Base-by-base conservation (phyloP, 441 rosid species). In the Gossypium davidsonii region DNA sequence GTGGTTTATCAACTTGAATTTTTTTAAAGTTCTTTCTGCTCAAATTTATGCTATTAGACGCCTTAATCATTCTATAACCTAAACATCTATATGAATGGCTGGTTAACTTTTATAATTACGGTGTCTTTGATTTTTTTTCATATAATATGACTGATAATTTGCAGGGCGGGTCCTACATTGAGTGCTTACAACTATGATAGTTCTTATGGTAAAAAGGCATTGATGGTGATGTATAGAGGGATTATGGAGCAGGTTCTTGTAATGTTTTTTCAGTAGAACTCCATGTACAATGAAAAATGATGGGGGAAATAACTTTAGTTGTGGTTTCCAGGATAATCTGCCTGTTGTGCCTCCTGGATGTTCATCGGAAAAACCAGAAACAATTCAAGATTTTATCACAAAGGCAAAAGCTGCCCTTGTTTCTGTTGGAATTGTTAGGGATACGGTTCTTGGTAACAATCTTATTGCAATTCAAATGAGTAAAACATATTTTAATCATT, bases 321-420 rank as follows among this genome's bases (percentile, higher is more conserved):
- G 34, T 72, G 49, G 70, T 78, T 85, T 87, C 79, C 91, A 95
- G 99, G 99, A 91, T 78, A 73, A 78, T 71, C 79, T 95, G 83
- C 98, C 99, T 23, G 97, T 95, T 84, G 86, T 90, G 69, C 99
- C 99, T 77, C 97, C 97, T 6, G 97, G 98, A 62, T 95, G 98
- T 87, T 90, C 87, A 66, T 76, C 92, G 60, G 98, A 91, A 76
- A 91, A 87, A 73, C 94, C 97, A 49, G 98, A 90, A 70, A 86
- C 94, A 25, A 83, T 85, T 80, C 88, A 85, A 81, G 97, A 93
- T 57, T 95, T 95, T 80, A 82, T 95, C 66, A 79, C 58, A 25
- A 95, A 89, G 83, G 99, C 97, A 63, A 95, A 85, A 84, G 99
- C 99, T 83, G 98, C 99, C 53, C 95, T 95, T 49, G 90, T 95